Base-by-base conservation (phyloP, 495 filamentous ascomycete species). In the Neurospora intermedia region DNA sequence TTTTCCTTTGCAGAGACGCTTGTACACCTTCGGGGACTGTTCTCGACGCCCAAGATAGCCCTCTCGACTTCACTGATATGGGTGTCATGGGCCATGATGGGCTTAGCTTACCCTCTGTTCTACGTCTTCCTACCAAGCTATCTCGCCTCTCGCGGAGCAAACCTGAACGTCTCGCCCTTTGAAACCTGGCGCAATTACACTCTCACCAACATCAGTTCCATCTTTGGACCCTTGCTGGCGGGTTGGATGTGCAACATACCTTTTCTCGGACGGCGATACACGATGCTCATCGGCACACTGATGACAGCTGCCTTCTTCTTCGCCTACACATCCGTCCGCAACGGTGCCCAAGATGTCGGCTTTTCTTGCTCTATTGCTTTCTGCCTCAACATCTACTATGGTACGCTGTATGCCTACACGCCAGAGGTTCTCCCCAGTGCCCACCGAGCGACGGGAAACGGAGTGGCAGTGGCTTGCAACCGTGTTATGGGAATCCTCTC, bases 121-220 rank as follows among this genome's bases (percentile, higher is more conserved):
- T 90, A 91, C 74, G 89, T 91, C 70, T 93, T 91, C 78, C 78
- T 93, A 1, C 88, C 83, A 13, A 80, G 76, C 43, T 86, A 85
- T 66, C 81, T 86, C n/a, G 76, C 76, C 18, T 77, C 75, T 43
- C 82, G 78, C 48, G 83, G 83, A 41, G 79, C 81, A 6, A 72
- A 69, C n/a, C 76, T 78, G 70, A 83, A 74, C 66, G 80, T 73
- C 80, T 84, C 76, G 48, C 73, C 82, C 16, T 91, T 87, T 77
- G 85, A 87, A 10, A 86, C 83, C 35, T 94, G 91, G 91, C 85
- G 90, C 66, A 92, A 93, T 81, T 93, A 93, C 77, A 85, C 89
- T 4, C 84, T 92, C 71, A 86, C 86, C 71, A 92, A 92, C 76
- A 81, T 90, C 23, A 88, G 84, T 70, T 83, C 86, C 18, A 90